Evolutionary conservation across 2,329 filamentous ascomycete species (phyloP), one percentile per base, ranked within the genome.

Genomic region (Lachnellula hyalina): DNA sequence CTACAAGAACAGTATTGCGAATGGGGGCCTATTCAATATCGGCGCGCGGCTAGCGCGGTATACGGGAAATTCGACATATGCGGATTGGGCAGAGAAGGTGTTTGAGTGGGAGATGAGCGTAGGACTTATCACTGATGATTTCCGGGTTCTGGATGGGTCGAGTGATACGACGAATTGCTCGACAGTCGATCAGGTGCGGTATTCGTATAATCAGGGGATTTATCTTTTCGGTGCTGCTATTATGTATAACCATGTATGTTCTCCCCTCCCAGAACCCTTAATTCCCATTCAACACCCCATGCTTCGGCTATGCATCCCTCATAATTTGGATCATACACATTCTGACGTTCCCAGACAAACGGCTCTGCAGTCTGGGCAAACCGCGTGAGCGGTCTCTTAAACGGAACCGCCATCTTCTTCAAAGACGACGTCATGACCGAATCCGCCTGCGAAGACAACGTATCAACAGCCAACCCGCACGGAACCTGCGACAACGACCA

Each of bases 61-160:
- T 70, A 94, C 90, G 0, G 82, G 83, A n/a, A 93, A 94, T 65
- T 65, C 76, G 40, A 88, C 87, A 0, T 95, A 95, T 68, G 78
- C 82, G 2, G 80, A 90, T 4, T 93, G 88, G 89, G 89, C 89
- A 0, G 79, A 83, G 35, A 83, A 74, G 62, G 80, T 83, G 2
- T 96, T 89, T 75, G 77, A 89, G 50, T 89, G 86, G 86, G 83
- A 84, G 68, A 66, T 70, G 2, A 69, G 66, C n/a, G 71, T 82
- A 35, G 75, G 80, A 1, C 77, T 89, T 53, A 81, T 89, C 60
- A 76, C 82, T 64, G 67, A 75, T 14, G 72, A 78, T 6, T 86
- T 79, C 67, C 75, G 78, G 47, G 74, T 88, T 25, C 86, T 77
- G 60, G 85, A 86, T 60, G 85, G 85, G 34, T 77, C 78, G 6